These are phyloP conservation scores for Aspergillus sclerotiicarbonarius DNA, from an alignment of 495 filamentous ascomycete genomes.

Conservation along the genomic window DNA sequence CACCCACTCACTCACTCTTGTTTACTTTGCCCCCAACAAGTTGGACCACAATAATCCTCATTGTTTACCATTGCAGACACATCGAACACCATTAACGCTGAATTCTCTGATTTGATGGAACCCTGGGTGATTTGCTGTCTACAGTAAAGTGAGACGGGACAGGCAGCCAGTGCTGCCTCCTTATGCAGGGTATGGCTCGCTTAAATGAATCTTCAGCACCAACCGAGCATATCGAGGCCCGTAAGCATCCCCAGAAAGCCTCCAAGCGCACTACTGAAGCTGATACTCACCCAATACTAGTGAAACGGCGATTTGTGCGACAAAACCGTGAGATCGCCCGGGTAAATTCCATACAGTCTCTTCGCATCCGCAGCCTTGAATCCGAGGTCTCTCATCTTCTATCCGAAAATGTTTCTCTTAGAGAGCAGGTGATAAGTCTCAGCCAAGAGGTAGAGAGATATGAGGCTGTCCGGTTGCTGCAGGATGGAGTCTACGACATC, in stretches of 20 bases:
- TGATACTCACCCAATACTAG: conserved; percentile 40
- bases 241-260: conserved; percentile 51
- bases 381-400: conserved; percentile 78
- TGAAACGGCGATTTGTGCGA: conserved; percentile 80
- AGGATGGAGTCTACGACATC: conserved; percentile 59
- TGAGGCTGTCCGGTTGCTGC: conserved; percentile 38
- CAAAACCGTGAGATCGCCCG: conserved; percentile 94
- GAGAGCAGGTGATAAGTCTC: conserved; percentile 72
- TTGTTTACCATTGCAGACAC: neutral
- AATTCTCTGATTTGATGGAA: neutral
- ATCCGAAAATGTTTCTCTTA: conserved; percentile 82
- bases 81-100: neutral
- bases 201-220: conserved; percentile 76
- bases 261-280: neutral
- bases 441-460: conserved; percentile 62
- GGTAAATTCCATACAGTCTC: conserved; percentile 85
- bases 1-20: neutral
- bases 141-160: neutral
- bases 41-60: neutral
- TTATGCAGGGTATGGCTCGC: conserved; percentile 62
- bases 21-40: neutral
- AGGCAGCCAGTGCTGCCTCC: neutral
- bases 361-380: conserved; percentile 84
- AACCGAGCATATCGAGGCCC: conserved; percentile 72
- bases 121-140: neutral